These are phyloP conservation scores for Pyrus communis DNA, from an alignment of 306 rosid genomes.

Conservation along the genomic window DNA sequence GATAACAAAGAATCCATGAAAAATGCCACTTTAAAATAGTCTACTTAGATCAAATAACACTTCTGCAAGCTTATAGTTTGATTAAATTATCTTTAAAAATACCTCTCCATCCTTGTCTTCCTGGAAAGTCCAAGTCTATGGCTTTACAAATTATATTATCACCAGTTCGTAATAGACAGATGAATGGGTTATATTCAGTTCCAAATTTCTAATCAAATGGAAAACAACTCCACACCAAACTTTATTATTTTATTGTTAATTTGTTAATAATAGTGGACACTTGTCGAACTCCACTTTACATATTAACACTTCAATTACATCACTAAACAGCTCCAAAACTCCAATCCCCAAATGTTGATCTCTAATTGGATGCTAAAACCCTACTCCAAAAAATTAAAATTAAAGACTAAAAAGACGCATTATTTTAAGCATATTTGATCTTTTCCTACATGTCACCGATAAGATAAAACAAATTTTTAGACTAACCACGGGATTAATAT, in stretches of 20 bases:
- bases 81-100: no score
- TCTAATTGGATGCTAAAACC: background rate
- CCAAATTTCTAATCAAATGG: background rate
- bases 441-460: background rate
- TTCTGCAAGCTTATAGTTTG: no score
- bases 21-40: no score
- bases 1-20: fast-evolving
- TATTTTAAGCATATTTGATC: background rate
- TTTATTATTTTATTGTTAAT: background rate
- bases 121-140: background rate
- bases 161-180: background rate
- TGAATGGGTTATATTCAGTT: background rate
- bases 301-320: constrained; percentile 16
- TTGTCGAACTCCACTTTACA: background rate
- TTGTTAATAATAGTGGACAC: constrained; percentile 8
- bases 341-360: background rate
- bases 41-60: no score
- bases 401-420: background rate
- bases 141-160: background rate
- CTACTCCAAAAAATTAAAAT: background rate
- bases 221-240: background rate
- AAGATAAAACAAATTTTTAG: background rate
- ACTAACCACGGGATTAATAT: no score
- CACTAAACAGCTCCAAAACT: background rate
- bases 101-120: background rate